These are phyloP conservation scores for Rhodotorula kratochvilovae DNA, from an alignment of 768 basidiomycete species.

Conservation along the genomic window DNA sequence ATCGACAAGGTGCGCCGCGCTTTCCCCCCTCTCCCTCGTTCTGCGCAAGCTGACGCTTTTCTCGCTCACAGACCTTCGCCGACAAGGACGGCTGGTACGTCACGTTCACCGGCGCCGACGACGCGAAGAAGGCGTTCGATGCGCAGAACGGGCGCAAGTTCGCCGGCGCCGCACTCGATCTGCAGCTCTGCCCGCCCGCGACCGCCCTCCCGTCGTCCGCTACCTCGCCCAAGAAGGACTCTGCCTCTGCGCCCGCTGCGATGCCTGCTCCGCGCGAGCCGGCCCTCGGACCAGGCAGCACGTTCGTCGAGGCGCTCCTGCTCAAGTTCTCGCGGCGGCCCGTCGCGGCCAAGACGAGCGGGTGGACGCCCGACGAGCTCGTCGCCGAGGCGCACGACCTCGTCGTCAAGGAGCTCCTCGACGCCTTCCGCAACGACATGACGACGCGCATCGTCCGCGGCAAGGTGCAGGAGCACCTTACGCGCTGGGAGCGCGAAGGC, in stretches of 20 bases:
- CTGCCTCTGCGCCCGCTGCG: background rate
- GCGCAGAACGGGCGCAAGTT: conserved; percentile 54
- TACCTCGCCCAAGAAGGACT: background rate
- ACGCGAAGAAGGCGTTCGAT: conserved; percentile 64
- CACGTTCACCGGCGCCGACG: conserved; percentile 62
- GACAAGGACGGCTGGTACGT: conserved; percentile 63
- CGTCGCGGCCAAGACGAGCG: conserved; percentile 19
- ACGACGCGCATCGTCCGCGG: conserved; percentile 26
- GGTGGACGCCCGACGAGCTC: conserved; percentile 37
- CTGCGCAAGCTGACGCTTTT: too few species aligned
- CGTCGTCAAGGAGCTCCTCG: conserved; percentile 35
- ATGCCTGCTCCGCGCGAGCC: background rate
- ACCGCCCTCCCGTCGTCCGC: background rate
- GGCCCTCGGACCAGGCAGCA: background rate
- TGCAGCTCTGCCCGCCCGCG: conserved; percentile 22
- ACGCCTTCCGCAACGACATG: conserved; percentile 36
- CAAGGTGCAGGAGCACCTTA: conserved; percentile 35
- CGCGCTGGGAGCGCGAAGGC: conserved; percentile 19
- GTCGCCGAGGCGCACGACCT: conserved; percentile 35
- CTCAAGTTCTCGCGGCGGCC: conserved; percentile 17
- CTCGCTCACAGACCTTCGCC: conserved; percentile 28
- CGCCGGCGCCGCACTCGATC: conserved; percentile 38
- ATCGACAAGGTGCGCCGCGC: conserved; percentile 23
- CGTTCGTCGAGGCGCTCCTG: conserved; percentile 20
- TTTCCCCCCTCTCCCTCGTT: background rate